These are phyloP conservation scores for Colletotrichum sp. DNA, from an alignment of 2,329 filamentous ascomycete genomes.

Conservation along the genomic window DNA sequence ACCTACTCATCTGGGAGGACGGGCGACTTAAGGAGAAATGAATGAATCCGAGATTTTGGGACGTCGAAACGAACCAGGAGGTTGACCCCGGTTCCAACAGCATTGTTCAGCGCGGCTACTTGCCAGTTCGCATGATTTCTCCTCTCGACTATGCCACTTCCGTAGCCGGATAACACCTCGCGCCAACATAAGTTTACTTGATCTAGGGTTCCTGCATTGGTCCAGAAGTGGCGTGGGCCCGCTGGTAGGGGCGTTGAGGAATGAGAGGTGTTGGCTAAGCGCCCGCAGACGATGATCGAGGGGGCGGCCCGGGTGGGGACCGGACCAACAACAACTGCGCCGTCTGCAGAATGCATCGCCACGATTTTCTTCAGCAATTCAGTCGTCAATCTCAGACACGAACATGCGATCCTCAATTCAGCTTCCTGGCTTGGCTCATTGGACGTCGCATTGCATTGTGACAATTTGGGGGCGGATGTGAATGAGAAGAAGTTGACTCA, in stretches of 20 bases:
- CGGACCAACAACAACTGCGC: background rate
- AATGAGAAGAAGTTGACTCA: background rate
- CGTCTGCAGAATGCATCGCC: background rate
- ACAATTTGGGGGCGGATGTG: background rate
- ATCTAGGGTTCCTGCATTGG: background rate
- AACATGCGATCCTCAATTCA: background rate
- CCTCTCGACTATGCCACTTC: background rate
- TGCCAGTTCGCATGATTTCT: conserved; percentile 5
- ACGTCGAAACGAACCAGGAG: conserved; percentile 5
- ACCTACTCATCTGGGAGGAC: too few species aligned
- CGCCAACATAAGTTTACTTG: conserved; percentile 5
- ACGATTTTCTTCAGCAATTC: background rate
- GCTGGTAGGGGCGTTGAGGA: background rate
- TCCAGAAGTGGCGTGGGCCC: background rate
- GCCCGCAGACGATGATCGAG: conserved; percentile 5
- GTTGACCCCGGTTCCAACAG: background rate
- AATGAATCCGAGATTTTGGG: background rate
- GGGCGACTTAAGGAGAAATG: too few species aligned
- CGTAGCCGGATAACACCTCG: conserved; percentile 1
- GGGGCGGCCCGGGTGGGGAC: conserved; percentile 6
- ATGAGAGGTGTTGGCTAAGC: conserved; percentile 14
- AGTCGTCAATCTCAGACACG: background rate
- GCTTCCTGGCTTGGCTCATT: background rate
- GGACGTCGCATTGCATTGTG: background rate
- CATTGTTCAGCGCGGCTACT: conserved; percentile 11